These are phyloP conservation scores for Chlorella ohadii DNA, from an alignment of 139 green algal genomes.

Conservation along the genomic window DNA sequence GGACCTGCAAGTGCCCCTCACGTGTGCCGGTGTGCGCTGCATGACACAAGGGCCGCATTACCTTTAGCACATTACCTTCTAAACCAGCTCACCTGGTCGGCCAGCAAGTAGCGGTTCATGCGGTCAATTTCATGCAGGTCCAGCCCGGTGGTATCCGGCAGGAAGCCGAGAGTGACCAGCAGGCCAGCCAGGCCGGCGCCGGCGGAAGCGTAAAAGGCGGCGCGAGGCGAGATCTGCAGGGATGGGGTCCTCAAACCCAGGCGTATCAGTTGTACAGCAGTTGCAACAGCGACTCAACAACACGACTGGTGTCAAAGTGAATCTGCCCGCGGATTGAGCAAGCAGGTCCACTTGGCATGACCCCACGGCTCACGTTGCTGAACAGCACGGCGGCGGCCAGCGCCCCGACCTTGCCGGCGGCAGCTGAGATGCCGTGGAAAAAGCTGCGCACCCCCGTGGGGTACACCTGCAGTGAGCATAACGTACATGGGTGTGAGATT, in stretches of 20 bases:
- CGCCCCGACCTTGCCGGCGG: constrained; percentile 64
- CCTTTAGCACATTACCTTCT: neutral
- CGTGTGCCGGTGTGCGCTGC: too few species aligned
- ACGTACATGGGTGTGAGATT: too few species aligned
- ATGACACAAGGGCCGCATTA: too few species aligned
- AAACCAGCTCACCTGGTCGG: constrained; percentile 31
- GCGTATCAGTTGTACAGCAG: too few species aligned
- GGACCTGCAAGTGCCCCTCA: too few species aligned
- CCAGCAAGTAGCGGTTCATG: constrained; percentile 46
- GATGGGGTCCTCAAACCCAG: too few species aligned
- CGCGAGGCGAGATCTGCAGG: constrained; percentile 6
- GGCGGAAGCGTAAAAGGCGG: constrained; percentile 60
- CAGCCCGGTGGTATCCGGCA: constrained; percentile 70
- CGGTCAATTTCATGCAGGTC: constrained; percentile 71
- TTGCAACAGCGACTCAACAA: too few species aligned
- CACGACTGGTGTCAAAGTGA: too few species aligned
- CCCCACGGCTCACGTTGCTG: neutral
- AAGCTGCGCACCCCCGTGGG: constrained; percentile 26
- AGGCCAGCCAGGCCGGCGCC: constrained; percentile 49
- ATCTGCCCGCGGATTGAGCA: too few species aligned
- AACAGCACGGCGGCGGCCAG: constrained; percentile 58
- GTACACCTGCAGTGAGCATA: neutral
- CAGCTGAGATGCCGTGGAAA: constrained; percentile 65
- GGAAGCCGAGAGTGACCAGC: constrained; percentile 62
- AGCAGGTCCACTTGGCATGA: too few species aligned